phyloP scores from a whole-genome alignment of 2,329 filamentous ascomycete genomes.

The Incumbomyces delicatus region DNA sequence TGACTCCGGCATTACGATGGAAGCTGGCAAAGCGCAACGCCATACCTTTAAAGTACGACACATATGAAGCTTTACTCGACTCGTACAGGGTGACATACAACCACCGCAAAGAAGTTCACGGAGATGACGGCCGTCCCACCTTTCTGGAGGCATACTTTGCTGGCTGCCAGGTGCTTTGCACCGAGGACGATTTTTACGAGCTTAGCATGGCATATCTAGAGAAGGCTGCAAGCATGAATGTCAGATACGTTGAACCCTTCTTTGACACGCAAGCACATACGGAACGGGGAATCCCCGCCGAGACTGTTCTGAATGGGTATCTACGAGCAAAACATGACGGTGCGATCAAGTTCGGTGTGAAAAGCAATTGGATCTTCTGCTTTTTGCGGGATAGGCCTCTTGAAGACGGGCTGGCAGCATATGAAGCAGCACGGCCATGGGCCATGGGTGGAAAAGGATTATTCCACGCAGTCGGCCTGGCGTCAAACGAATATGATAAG shows the following conservation, averaged over 20 bases:
- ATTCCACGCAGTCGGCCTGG: slow-evolving; percentile 21
- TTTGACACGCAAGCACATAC: slow-evolving; percentile 73
- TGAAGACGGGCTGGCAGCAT: slow-evolving; percentile 19
- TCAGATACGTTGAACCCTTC: slow-evolving; percentile 67
- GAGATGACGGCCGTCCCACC: slow-evolving; percentile 7
- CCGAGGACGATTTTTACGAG: slow-evolving; percentile 39
- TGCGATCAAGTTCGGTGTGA: slow-evolving; percentile 53
- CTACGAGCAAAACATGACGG: slow-evolving; percentile 51
- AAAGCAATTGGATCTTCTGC: slow-evolving; percentile 59
- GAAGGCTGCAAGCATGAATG: slow-evolving; percentile 53
- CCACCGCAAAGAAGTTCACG: slow-evolving; percentile 10
- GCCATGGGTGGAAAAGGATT: slow-evolving; percentile 8
- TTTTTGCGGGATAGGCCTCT: slow-evolving; percentile 45
- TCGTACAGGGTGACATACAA: slow-evolving; percentile 15
- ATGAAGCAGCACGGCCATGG: slow-evolving; percentile 19
- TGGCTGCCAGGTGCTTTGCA: slow-evolving; percentile 59
- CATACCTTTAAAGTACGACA: slow-evolving; percentile 11
- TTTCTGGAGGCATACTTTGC: slow-evolving; percentile 73
- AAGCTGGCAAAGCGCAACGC: slow-evolving; percentile 16
- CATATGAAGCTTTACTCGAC: slow-evolving; percentile 10
- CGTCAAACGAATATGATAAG: slow-evolving; percentile 19
- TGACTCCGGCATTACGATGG: slow-evolving; percentile 14
- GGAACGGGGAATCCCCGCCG: slow-evolving; percentile 51
- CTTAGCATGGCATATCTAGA: slow-evolving; percentile 64
- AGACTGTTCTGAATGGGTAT: slow-evolving; percentile 56